These are phyloP conservation scores for Didymella lethalis DNA, from an alignment of 2,329 filamentous ascomycete species.

Conservation along the genomic window DNA sequence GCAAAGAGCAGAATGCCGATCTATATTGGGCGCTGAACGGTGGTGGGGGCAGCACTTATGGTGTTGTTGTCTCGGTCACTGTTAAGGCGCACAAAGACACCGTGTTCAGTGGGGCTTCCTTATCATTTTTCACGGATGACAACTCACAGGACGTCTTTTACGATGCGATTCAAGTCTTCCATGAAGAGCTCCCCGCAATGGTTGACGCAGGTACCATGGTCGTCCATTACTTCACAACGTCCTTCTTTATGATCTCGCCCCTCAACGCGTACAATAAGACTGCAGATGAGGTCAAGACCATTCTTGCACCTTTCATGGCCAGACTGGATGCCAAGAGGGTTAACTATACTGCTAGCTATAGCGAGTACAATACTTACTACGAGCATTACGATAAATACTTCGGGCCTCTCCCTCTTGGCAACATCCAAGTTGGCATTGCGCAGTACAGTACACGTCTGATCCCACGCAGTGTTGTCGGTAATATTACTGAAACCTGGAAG, in stretches of 20 bases:
- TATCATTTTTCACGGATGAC: slow-evolving; percentile 24
- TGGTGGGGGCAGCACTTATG: slow-evolving; percentile 40
- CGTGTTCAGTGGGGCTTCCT: slow-evolving; percentile 26
- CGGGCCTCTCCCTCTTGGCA: slow-evolving; percentile 31
- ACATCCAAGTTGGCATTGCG: slow-evolving; percentile 32
- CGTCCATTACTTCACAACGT: slow-evolving; percentile 26
- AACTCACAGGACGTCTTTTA: slow-evolving; percentile 27
- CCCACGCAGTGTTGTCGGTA: slow-evolving; percentile 24
- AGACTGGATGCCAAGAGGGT: slow-evolving; percentile 24
- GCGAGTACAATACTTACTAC: slow-evolving; percentile 29
- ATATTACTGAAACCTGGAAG: slow-evolving; percentile 27
- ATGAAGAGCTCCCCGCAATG: slow-evolving; percentile 31
- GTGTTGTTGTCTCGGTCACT: slow-evolving; percentile 34
- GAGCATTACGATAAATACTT: slow-evolving; percentile 37
- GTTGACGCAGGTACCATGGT: slow-evolving; percentile 31
- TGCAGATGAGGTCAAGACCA: slow-evolving; percentile 22
- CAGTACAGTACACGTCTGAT: slow-evolving; percentile 31
- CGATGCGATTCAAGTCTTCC: slow-evolving; percentile 30
- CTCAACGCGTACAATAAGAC: slow-evolving; percentile 34
- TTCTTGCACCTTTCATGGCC: slow-evolving; percentile 29
- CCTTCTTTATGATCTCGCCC: slow-evolving; percentile 30
- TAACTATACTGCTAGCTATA: slow-evolving; percentile 24
- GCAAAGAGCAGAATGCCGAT: slow-evolving; percentile 27
- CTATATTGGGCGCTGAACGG: slow-evolving; percentile 42
- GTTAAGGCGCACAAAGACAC: slow-evolving; percentile 32